Evolutionary conservation across 495 filamentous ascomycete species (phyloP).

Genomic region (Xylona heveae): DNA sequence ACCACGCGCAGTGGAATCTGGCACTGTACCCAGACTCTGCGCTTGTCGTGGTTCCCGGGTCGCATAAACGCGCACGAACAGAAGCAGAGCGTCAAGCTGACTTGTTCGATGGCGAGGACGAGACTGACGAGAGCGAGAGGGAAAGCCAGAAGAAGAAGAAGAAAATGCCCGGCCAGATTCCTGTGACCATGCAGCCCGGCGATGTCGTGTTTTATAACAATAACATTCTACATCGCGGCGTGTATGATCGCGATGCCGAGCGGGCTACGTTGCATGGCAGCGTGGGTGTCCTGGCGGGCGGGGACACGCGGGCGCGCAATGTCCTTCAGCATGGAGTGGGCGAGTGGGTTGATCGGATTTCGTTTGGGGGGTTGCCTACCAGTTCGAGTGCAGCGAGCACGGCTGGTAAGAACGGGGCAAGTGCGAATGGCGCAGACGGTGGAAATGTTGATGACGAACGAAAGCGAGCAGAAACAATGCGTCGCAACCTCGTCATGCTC

Average conservation of each 20-base stretch:
- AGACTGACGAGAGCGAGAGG: no score
- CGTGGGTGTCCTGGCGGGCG: constrained; percentile 36
- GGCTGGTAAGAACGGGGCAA: no score
- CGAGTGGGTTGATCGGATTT: constrained; percentile 37
- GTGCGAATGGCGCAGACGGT: no score
- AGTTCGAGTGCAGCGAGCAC: no score
- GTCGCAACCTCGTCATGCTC: not conserved
- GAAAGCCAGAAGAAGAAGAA: no score
- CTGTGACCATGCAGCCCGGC: constrained; percentile 42
- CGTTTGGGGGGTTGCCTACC: not conserved
- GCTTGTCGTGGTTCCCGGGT: constrained; percentile 49
- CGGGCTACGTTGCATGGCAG: constrained; percentile 68
- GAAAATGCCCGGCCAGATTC: constrained; percentile 32
- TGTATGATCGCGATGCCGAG: constrained; percentile 35
- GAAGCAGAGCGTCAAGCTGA: constrained; percentile 36
- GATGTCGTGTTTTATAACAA: constrained; percentile 76
- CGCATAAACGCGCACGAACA: constrained; percentile 44
- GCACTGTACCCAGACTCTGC: constrained; percentile 44
- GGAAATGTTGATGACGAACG: no score
- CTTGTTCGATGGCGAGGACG: constrained; percentile 23
- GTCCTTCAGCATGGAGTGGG: constrained; percentile 75
- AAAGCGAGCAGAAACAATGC: not conserved
- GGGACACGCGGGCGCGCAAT: constrained; percentile 40
- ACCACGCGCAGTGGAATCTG: constrained; percentile 62
- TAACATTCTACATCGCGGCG: constrained; percentile 65